Base-by-base conservation (phyloP, 345 rosid species). In the Geranium rotundifolium region DNA sequence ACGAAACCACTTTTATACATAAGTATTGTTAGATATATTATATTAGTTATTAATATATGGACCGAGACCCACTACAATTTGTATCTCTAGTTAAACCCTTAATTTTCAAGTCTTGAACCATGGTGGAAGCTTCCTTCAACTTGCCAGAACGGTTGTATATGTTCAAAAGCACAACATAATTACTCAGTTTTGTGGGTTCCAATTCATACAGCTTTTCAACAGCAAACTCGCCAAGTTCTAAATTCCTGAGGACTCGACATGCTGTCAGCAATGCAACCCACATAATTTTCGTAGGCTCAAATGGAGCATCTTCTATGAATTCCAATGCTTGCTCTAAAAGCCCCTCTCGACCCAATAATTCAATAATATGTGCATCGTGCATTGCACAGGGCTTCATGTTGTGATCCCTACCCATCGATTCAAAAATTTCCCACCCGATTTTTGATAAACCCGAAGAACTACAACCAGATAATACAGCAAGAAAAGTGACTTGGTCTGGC, bases 261-360 rank as follows among this genome's bases (percentile, higher is more conserved):
- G 92, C 98, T 19, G 92, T 88, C 62, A 91, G 69, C 62, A 89
- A 76, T 17, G 98, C 95, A 67, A 87, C 95, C 98, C 98, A 89
- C 95, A 91, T 91, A 56, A 89, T 91, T 50, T 68, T 79, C 0
- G 91, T 89, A 12, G 91, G 84, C 74, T 79, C 70, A 68, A 89
- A 77, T 20, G 90, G 86, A 37, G 92, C 82, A 60, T 68, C 64
- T 71, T 79, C 71, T 50, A 91, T 79, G 63, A 89, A 76, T 68
- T 91, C 84, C 70, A 86, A 78, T 61, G 95, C 97, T 79, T 91
- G 91, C 59, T 91, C 96, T 67, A 91, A 57, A 56, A 76, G 85
- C 61, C 96, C 96, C 15, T 86, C 90, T 65, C 81, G 81, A 63
- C 97, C 96, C 65, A 86, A 66, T 23, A 88, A 58, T 71, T 88